Evolutionary conservation across 1,139 yeast genomes (phyloP), one percentile per base, ranked within the genome.

Genomic region (Fermentozyma sake): DNA sequence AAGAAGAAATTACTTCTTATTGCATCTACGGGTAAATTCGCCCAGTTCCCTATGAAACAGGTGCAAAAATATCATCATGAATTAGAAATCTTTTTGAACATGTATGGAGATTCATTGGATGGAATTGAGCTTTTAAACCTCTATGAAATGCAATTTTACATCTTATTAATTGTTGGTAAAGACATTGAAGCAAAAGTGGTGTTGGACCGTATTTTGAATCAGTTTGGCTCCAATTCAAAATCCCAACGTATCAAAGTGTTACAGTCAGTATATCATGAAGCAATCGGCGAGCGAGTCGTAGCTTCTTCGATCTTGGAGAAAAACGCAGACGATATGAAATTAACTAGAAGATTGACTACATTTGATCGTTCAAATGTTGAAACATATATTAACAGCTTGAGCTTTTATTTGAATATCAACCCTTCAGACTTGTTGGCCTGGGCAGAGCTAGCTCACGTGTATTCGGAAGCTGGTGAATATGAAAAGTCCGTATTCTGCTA

Each of bases 341-440:
- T 55, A 27, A 58, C 61, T 6, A 50, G 64, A 39, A 47, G 69
- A 34, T 46, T 56, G 31, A 48, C 58, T n/a, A 55, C 70, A 1
- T 50, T 55, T 32, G 48, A 58, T 24, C 42, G 65, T 16, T 22
- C 46, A 44, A 28, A 41, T 35, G 40, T 52, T 44, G 51, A 55
- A 38, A 14, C 18, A 22, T 79, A 76, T 46, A 67, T 78, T 24
- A 55, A 58, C 24, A 71, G 67, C 35, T 61, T 83, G 37, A 52
- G 58, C 19, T 60, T 55, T 32, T 72, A 69, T 42, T 52, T 79
- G 29, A 72, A 72, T 27, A 49, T 65, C 29, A 74, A 70, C 41
- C 96, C 96, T 1, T 53, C 78, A 16, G 97, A 91, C 52, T 59
- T 73, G 5, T 76, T 80, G 39, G 61, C 84, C 1, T 86, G 94